Percentiles rank a stretch among this genome's conserved stretches.
phyloP scores from a whole-genome alignment of 2,329 filamentous ascomycete species.

The Emmonsia crescens region DNA sequence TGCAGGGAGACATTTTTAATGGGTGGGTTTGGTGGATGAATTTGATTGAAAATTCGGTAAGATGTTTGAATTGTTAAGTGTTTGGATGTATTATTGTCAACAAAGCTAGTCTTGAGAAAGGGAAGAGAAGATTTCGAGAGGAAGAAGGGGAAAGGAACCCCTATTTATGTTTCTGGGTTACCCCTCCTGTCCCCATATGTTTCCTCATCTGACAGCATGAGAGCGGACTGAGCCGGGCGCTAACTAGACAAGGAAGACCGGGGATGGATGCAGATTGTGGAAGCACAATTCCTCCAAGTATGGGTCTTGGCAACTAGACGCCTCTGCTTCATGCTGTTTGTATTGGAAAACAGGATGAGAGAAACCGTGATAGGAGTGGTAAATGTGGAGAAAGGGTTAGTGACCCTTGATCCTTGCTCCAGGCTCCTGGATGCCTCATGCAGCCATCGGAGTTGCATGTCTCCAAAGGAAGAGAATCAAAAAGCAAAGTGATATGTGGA shows the following conservation, averaged over 20 bases:
- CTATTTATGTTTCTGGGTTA: conserved; percentile 1
- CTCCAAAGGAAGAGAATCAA: not conserved
- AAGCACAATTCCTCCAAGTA: not conserved
- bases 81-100: not conserved
- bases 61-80: not conserved
- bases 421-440: not conserved
- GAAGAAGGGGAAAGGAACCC: not conserved
- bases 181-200: not conserved
- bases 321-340: not conserved
- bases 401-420: not conserved
- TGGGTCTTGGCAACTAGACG: not conserved
- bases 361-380: not conserved
- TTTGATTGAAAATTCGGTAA: conserved; percentile 9
- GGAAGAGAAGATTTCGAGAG: not conserved
- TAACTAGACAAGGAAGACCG: not conserved
- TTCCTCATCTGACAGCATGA: not conserved
- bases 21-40: conserved; percentile 11
- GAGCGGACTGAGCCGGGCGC: not conserved
- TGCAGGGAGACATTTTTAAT: conserved; percentile 32
- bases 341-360: not conserved
- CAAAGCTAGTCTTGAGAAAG: not conserved
- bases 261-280: not conserved
- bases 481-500: not conserved
- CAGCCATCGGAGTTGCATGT: not conserved
- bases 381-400: not conserved